Percentiles rank a stretch among this genome's conserved stretches.
Conservation (phyloP, 768 basidiomycete species). For the Suillus paluster region DNA sequence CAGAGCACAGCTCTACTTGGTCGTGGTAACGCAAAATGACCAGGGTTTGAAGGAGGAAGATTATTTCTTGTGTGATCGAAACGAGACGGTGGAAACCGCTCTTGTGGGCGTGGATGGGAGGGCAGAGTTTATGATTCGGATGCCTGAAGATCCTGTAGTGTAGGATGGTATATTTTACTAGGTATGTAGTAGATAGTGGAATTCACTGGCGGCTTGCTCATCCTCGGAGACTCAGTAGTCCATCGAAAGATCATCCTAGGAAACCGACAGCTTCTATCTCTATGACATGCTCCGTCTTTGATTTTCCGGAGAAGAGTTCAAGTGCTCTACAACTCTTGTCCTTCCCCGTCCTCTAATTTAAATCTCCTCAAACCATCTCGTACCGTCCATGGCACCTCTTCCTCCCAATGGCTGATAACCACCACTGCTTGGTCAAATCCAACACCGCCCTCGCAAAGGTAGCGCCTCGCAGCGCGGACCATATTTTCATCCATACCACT, state of each 20-base stretch:
- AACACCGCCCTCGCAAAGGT: slow-evolving; percentile 60
- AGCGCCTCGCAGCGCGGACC: slow-evolving; percentile 64
- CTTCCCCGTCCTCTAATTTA: slow-evolving; percentile 40
- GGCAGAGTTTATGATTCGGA: slow-evolving; percentile 3
- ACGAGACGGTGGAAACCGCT: slow-evolving; percentile 29
- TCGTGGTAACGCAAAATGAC: slow-evolving; percentile 28
- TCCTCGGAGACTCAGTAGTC: neutral
- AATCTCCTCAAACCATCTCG: slow-evolving; percentile 54
- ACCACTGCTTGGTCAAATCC: slow-evolving; percentile 73
- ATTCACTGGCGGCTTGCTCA: neutral
- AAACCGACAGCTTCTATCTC: neutral
- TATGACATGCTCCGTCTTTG: neutral
- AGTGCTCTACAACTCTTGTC: slow-evolving; percentile 16
- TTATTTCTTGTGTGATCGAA: slow-evolving; percentile 33
- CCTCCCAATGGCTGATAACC: slow-evolving; percentile 89
- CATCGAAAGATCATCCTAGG: neutral
- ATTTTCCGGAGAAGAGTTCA: neutral
- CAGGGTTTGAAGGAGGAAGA: slow-evolving; percentile 27
- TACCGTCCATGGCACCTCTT: slow-evolving; percentile 83
- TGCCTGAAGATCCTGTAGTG: neutral
- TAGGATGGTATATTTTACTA: slow-evolving; percentile 1
- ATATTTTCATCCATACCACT: slow-evolving; percentile 88
- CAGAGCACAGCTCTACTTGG: slow-evolving; percentile 31
- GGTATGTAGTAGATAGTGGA: neutral
- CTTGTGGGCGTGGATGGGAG: slow-evolving; percentile 21